Percentiles rank a stretch among this genome's conserved stretches.
Evolutionary conservation across 2,329 filamentous ascomycete species (phyloP).

Genomic region (Calonectria pteridis): DNA sequence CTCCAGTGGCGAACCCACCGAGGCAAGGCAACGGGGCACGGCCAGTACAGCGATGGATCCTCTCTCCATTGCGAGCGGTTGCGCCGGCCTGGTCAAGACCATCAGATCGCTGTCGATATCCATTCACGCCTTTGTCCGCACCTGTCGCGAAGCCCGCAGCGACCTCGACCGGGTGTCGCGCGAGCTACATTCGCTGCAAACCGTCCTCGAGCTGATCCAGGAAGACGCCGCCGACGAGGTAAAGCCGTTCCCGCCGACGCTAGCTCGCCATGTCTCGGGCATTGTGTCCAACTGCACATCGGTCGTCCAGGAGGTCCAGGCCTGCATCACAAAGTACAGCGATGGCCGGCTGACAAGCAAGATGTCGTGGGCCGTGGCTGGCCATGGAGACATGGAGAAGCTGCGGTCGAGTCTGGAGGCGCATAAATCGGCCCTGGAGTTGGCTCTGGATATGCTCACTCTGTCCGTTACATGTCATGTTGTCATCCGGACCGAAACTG

Average conservation of each 20-base stretch:
- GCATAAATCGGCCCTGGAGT: background rate
- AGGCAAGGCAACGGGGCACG: background rate
- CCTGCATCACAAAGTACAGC: background rate
- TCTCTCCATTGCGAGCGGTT: background rate
- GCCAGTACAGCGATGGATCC: background rate
- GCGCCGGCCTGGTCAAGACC: background rate
- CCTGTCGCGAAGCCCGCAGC: conserved; percentile 28
- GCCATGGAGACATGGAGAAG: background rate
- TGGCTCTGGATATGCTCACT: background rate
- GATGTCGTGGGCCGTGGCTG: background rate
- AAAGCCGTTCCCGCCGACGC: background rate
- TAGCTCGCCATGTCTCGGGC: background rate
- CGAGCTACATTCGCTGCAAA: conserved; percentile 28
- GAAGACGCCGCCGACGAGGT: conserved; percentile 25
- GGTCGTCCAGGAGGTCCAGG: background rate
- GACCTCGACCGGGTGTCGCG: conserved; percentile 31
- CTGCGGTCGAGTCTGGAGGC: background rate
- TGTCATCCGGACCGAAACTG: background rate
- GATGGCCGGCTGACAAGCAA: background rate
- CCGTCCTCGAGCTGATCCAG: conserved; percentile 30
- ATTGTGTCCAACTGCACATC: background rate
- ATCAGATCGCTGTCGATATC: background rate
- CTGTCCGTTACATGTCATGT: background rate
- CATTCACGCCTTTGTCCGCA: conserved; percentile 25
- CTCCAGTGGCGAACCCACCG: too few relatives aligned